Percentiles rank a stretch among this genome's conserved stretches.
These are phyloP conservation scores for Curvularia eragrostidis DNA, from an alignment of 2,329 filamentous ascomycete genomes.

Conservation along the genomic window DNA sequence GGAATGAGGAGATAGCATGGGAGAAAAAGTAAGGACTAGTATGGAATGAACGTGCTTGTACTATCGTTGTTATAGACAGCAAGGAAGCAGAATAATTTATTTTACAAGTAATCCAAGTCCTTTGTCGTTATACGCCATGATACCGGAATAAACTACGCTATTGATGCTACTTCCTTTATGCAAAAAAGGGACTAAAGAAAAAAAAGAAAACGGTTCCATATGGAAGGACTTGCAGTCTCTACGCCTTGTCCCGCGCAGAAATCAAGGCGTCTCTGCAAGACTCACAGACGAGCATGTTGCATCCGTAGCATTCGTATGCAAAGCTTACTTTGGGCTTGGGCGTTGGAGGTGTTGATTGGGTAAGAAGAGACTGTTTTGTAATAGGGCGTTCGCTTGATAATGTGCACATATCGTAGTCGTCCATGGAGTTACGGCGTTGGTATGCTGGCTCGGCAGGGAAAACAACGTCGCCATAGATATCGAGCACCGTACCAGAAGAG, in stretches of 20 bases:
- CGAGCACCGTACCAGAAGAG: conserved; percentile 14
- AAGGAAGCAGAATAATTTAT: too few relatives aligned
- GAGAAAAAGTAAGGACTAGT: too few relatives aligned
- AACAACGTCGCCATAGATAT: conserved; percentile 31
- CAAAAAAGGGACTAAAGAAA: too few relatives aligned
- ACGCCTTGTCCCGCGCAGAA: not conserved
- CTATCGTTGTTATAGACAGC: too few relatives aligned
- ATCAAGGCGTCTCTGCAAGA: conserved; percentile 26
- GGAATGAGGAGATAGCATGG: too few relatives aligned
- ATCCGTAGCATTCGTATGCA: conserved; percentile 34
- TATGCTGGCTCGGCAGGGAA: conserved; percentile 8
- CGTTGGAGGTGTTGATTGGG: not conserved
- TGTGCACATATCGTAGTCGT: not conserved
- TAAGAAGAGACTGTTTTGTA: not conserved
- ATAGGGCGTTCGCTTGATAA: not conserved
- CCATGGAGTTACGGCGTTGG: conserved; percentile 15
- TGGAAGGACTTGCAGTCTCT: too few relatives aligned
- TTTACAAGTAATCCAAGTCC: too few relatives aligned
- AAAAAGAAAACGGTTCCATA: too few relatives aligned
- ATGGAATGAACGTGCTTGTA: too few relatives aligned
- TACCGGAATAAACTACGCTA: too few relatives aligned
- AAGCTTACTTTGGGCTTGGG: conserved; percentile 22
- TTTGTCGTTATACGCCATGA: too few relatives aligned
- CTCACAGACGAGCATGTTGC: conserved; percentile 34
- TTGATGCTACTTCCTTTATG: too few relatives aligned